Percentiles rank a stretch among this genome's conserved stretches.
These are phyloP conservation scores for Hortaea sp. DNA, from an alignment of 2,329 filamentous ascomycete species.

Conservation along the genomic window DNA sequence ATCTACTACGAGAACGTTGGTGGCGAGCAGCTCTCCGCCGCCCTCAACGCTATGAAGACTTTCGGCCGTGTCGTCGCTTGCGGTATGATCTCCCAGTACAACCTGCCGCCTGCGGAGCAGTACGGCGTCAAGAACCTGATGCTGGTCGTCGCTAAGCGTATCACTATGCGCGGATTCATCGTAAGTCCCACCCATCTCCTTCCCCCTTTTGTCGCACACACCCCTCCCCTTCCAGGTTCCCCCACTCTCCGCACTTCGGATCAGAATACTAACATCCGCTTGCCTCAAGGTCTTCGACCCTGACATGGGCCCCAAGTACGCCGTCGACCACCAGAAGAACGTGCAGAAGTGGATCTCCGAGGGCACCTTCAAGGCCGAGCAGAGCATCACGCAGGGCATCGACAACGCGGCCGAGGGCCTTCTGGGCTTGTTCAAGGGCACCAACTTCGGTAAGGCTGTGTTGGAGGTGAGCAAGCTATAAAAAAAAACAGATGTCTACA, in stretches of 20 bases:
- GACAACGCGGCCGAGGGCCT: slow-evolving; percentile 67
- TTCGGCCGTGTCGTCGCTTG: slow-evolving; percentile 56
- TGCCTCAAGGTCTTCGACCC: slow-evolving; percentile 38
- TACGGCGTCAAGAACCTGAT: slow-evolving; percentile 60
- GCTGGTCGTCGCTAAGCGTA: slow-evolving; percentile 54
- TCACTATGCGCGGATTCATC: slow-evolving; percentile 69
- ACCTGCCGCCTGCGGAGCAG: slow-evolving; percentile 44
- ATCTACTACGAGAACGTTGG: slow-evolving; percentile 76
- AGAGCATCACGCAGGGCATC: slow-evolving; percentile 62
- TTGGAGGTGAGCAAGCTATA: slow-evolving; percentile 46
- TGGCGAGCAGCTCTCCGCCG: slow-evolving; percentile 62
- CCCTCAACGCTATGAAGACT: slow-evolving; percentile 52
- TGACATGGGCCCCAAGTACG: slow-evolving; percentile 57
- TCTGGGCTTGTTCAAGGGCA: slow-evolving; percentile 62
- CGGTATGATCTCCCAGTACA: slow-evolving; percentile 70
- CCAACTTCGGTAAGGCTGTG: slow-evolving; percentile 81
- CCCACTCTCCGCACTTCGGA: not conserved
- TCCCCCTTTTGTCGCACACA: not conserved
- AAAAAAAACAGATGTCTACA: too few relatives aligned
- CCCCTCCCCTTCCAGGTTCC: not conserved
- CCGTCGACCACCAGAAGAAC: slow-evolving; percentile 63
- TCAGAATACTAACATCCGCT: not conserved
- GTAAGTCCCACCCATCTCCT: slow-evolving; percentile 20
- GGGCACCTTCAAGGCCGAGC: slow-evolving; percentile 61
- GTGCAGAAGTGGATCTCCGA: slow-evolving; percentile 68